Evolutionary conservation across 208 protist species (phyloP).

Genomic region (Trypanosoma cruzi): DNA sequence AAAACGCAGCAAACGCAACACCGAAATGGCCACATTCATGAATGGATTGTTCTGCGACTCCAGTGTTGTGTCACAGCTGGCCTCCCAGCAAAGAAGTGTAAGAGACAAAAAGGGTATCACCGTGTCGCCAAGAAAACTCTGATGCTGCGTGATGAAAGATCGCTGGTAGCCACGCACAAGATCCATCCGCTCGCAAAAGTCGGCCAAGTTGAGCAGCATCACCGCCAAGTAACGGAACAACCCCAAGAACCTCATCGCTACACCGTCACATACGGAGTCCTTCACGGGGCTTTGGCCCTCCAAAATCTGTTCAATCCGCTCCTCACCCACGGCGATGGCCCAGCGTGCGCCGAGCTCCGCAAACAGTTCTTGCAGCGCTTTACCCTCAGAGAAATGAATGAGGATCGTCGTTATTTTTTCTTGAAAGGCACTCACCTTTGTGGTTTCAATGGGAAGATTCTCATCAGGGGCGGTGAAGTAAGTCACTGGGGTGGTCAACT

Average conservation of each 20-base stretch:
- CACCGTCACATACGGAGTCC: background rate
- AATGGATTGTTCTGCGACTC: slow-evolving; percentile 48
- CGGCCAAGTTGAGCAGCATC: slow-evolving; percentile 71
- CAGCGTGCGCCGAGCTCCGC: slow-evolving; percentile 56
- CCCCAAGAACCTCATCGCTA: slow-evolving; percentile 47
- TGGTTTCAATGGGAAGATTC: slow-evolving; percentile 41
- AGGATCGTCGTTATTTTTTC: slow-evolving; percentile 58
- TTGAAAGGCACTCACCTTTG: slow-evolving; percentile 68
- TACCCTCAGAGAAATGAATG: slow-evolving; percentile 33
- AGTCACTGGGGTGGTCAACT: slow-evolving; percentile 73
- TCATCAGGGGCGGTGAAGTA: slow-evolving; percentile 64
- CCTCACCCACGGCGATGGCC: slow-evolving; percentile 36
- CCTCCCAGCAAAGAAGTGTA: slow-evolving; percentile 55
- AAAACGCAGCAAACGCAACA: slow-evolving; percentile 66
- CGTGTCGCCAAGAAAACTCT: slow-evolving; percentile 53
- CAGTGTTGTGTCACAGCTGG: slow-evolving; percentile 15
- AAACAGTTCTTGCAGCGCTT: slow-evolving; percentile 47
- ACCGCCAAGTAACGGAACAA: slow-evolving; percentile 68
- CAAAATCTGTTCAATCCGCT: slow-evolving; percentile 9
- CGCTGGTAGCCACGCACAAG: slow-evolving; percentile 46
- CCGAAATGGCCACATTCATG: slow-evolving; percentile 44
- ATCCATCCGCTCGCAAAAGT: slow-evolving; percentile 57
- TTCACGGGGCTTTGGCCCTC: slow-evolving; percentile 8
- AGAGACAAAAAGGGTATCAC: slow-evolving; percentile 69
- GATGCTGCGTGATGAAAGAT: slow-evolving; percentile 34